phyloP scores from a whole-genome alignment of 257 asterid species.

The Penstemon davidsonii region DNA sequence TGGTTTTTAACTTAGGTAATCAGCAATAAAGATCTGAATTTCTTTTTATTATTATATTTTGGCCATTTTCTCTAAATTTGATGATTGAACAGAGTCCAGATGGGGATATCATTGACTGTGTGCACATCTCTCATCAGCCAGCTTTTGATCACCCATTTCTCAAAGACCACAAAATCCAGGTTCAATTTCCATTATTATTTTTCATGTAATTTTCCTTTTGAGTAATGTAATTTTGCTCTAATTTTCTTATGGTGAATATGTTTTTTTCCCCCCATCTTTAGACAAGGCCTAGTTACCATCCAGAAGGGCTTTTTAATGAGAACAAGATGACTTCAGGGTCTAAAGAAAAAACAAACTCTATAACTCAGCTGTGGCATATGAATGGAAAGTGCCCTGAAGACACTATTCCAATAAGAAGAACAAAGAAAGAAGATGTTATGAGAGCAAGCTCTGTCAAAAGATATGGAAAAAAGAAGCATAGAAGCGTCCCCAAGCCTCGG shows the following conservation, averaged over 20 bases:
- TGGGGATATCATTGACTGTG: constrained; percentile 88
- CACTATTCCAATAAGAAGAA: constrained; percentile 77
- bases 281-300: constrained; percentile 82
- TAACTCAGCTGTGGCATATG: constrained; percentile 86
- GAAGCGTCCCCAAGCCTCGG: constrained; percentile 62
- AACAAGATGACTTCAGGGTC: constrained; percentile 44
- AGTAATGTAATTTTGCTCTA: background rate
- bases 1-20: background rate
- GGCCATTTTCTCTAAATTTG: constrained; percentile 18
- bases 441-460: constrained; percentile 81
- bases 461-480: constrained; percentile 73
- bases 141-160: constrained; percentile 93
- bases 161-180: constrained; percentile 94
- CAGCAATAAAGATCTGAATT: background rate
- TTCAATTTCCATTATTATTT: constrained; percentile 20
- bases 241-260: constrained; percentile 1
- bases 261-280: background rate
- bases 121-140: constrained; percentile 77
- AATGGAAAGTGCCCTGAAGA: constrained; percentile 67
- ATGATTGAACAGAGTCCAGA: constrained; percentile 70
- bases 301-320: constrained; percentile 65
- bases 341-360: constrained; percentile 40
- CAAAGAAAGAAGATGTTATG: constrained; percentile 71
- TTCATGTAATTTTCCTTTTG: background rate
- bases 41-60: too few species aligned